Conservation (phyloP, 2,329 filamentous ascomycete species). For the Curvularia eragrostidis region DNA sequence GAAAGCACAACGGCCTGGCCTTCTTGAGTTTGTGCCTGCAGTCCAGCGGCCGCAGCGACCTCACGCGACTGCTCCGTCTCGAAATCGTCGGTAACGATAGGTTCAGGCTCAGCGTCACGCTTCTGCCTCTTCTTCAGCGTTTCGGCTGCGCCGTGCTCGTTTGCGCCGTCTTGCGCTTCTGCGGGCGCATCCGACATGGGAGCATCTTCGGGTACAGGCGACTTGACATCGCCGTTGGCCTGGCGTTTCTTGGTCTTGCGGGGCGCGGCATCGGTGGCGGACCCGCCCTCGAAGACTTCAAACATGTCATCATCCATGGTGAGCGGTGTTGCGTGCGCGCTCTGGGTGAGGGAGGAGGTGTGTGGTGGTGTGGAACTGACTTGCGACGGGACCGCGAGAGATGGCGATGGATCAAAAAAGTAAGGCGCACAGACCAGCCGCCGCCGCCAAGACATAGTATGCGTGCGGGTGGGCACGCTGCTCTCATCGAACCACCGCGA, state of each 20-base stretch:
- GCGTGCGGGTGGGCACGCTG: slow-evolving; percentile 4
- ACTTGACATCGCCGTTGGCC: slow-evolving; percentile 78
- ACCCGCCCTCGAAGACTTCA: slow-evolving; percentile 53
- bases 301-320: slow-evolving; percentile 55
- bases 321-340: slow-evolving; percentile 10
- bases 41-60: slow-evolving; percentile 78
- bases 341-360: not conserved
- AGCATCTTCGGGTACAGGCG: slow-evolving; percentile 49
- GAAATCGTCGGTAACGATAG: slow-evolving; percentile 90
- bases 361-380: not conserved
- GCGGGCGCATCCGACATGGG: slow-evolving; percentile 54
- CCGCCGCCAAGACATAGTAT: slow-evolving; percentile 10
- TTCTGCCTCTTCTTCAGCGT: slow-evolving; percentile 66
- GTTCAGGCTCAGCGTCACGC: slow-evolving; percentile 70
- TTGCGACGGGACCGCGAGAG: not conserved
- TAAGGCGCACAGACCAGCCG: slow-evolving; percentile 1
- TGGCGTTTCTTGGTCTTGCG: slow-evolving; percentile 82
- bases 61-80: slow-evolving; percentile 94
- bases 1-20: slow-evolving; percentile 78
- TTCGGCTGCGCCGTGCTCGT: slow-evolving; percentile 47
- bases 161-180: slow-evolving; percentile 36
- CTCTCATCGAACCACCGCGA: slow-evolving; percentile 20
- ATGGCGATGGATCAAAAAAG: slow-evolving; percentile 11
- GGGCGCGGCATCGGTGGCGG: slow-evolving; percentile 34
- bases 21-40: slow-evolving; percentile 68